Evolutionary conservation across 305 asterid genomes (phyloP).

Genomic region (Fraxinus velutina): DNA sequence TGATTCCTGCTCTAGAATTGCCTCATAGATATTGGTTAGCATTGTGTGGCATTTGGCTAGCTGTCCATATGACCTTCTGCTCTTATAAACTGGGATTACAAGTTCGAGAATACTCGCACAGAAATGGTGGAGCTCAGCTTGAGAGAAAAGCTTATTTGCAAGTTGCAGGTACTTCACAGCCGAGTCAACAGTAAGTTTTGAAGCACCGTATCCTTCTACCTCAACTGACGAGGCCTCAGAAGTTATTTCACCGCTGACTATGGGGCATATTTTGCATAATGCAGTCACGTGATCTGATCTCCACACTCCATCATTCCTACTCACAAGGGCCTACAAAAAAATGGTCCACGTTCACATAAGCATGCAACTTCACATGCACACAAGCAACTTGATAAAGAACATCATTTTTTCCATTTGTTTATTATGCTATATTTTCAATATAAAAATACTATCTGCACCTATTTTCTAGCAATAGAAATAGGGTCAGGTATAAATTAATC

Average conservation of each 20-base stretch:
- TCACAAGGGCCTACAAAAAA: conserved; percentile 76
- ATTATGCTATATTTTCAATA: not conserved
- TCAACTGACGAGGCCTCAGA: conserved; percentile 94
- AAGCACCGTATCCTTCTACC: conserved; percentile 97
- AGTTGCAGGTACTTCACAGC: conserved; percentile 98
- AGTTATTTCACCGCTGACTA: conserved; percentile 78
- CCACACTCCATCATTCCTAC: conserved; percentile 97
- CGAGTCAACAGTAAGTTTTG: conserved; percentile 96
- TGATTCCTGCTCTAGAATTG: conserved; percentile 97
- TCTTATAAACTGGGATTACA: conserved; percentile 88
- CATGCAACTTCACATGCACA: conserved; percentile 19
- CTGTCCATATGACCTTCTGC: conserved; percentile 87
- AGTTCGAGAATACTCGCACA: conserved; percentile 96
- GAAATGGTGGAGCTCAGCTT: conserved; percentile 98
- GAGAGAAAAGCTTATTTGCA: conserved; percentile 93
- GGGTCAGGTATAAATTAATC: not conserved
- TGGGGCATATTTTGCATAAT: conserved; percentile 90
- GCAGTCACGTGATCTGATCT: conserved; percentile 78
- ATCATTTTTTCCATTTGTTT: not conserved
- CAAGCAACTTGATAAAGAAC: not conserved
- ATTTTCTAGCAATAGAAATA: not conserved
- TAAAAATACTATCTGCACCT: not conserved
- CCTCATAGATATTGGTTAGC: conserved; percentile 87
- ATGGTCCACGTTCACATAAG: conserved; percentile 25
- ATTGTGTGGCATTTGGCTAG: conserved; percentile 95